Conservation (phyloP, 257 asterid species). For the Nicotiana tomentosiformis region DNA sequence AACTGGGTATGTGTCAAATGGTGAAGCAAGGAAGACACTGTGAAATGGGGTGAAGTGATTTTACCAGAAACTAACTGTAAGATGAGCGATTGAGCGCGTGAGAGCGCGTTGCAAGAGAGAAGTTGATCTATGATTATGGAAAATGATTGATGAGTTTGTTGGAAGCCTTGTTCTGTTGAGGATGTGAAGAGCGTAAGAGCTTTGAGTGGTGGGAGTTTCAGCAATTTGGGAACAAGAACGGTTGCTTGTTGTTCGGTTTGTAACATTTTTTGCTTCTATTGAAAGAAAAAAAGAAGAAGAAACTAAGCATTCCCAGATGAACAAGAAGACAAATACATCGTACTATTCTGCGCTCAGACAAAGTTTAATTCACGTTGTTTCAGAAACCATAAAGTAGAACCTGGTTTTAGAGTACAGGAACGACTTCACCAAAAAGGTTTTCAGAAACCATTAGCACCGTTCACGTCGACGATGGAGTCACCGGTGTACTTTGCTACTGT, state of each 20-base stretch:
- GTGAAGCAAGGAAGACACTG: conserved; percentile 40
- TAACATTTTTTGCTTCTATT: not conserved
- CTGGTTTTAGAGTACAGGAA: not conserved
- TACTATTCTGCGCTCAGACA: not conserved
- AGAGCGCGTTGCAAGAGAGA: conserved; percentile 32
- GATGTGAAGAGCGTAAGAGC: conserved; percentile 51
- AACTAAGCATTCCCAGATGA: not conserved
- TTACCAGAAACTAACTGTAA: conserved; percentile 45
- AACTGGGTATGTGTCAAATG: conserved; percentile 24
- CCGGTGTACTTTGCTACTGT: not conserved
- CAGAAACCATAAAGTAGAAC: not conserved
- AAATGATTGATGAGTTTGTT: conserved; percentile 50
- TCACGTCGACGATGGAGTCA: not conserved
- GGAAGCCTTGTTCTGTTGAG: conserved; percentile 27
- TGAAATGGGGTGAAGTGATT: conserved; percentile 41
- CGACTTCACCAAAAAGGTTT: not conserved
- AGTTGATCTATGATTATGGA: conserved; percentile 44
- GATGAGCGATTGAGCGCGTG: conserved; percentile 47
- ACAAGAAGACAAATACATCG: not conserved
- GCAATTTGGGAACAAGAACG: conserved; percentile 39
- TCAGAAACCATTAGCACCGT: not conserved
- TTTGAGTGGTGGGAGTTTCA: conserved; percentile 55
- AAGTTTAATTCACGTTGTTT: not conserved
- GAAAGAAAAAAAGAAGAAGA: not conserved
- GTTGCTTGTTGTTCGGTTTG: not conserved